These are phyloP conservation scores for Wickerhamiella musiphila DNA, from an alignment of 805 yeast species.

Conservation along the genomic window DNA sequence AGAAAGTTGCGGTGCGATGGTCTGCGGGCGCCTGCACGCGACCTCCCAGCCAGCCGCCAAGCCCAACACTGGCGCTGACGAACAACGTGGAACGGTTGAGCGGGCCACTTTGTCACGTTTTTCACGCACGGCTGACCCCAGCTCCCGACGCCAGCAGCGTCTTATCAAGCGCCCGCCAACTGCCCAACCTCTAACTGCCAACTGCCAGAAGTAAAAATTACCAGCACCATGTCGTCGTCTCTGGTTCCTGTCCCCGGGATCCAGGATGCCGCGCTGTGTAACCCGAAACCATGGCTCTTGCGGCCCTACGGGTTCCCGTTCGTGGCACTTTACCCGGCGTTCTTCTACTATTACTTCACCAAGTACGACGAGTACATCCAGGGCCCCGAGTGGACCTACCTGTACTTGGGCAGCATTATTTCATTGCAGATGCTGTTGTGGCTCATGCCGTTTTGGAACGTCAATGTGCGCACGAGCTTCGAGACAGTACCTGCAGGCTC, in stretches of 20 bases:
- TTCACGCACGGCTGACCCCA: too few relatives aligned
- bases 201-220: background rate
- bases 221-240: background rate
- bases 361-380: slow-evolving; percentile 69
- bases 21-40: too few relatives aligned
- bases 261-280: slow-evolving; percentile 53
- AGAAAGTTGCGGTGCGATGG: too few relatives aligned
- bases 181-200: background rate
- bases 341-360: slow-evolving; percentile 41
- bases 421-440: slow-evolving; percentile 60
- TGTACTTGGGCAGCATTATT: slow-evolving; percentile 55
- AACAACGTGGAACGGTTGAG: too few relatives aligned
- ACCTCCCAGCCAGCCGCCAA: too few relatives aligned
- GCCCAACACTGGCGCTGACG: too few relatives aligned
- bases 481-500: slow-evolving; percentile 40
- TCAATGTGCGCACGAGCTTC: slow-evolving; percentile 48
- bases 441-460: slow-evolving; percentile 91
- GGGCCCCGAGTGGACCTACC: slow-evolving; percentile 93
- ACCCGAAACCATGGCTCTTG: slow-evolving; percentile 38
- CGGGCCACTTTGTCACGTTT: background rate
- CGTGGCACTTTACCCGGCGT: slow-evolving; percentile 56
- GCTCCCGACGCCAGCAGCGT: too few relatives aligned
- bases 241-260: slow-evolving; percentile 55
- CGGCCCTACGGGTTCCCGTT: slow-evolving; percentile 80
- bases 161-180: too few relatives aligned